Base-by-base conservation (phyloP, 2,329 filamentous ascomycete genomes). In the Aspergillus sergii region DNA sequence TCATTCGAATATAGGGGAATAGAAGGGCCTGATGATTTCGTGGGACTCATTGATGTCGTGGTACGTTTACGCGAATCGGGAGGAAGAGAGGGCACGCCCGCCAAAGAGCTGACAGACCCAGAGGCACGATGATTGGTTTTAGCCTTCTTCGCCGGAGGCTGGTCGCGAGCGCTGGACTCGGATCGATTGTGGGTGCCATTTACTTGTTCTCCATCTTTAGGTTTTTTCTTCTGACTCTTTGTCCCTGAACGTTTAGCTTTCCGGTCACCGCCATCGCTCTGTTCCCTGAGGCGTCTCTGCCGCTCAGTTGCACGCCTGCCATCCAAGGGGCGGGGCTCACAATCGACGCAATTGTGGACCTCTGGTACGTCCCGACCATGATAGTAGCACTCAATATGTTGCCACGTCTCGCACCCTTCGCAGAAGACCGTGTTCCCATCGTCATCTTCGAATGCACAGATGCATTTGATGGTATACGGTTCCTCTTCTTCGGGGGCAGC, bases 361-460 rank as follows among this genome's bases (percentile, higher is more conserved):
- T 83, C 90, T 79, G 77, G 94, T 80, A 81, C 91, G 85, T 83
- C 91, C 84, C 77, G 89, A 86, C 75, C 86, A 71, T 92, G 91
- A 77, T 98, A 98, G 81, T 96, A 98, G 81, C 95, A 99, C 76
- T 93, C 90, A 72, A 97, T 96, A 80, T 99, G 95, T 80, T 99
- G 95, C 95, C 95, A 99, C 57, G 93, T 95, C 76, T 97, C 92
- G 84, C 95, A 99, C 63, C 85, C 88, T 77, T 98, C 95, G 84
- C 95, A 99, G 79, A 94, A 93, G 66, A 99, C 96, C 64, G 95
- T 99, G 79, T 92, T 94, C 80, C 95, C 95, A 83, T 99, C 95
- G 84, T 99, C 95, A 82, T 96, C 93, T 77, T 88, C 83, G 79
- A 91, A 97, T 77, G 89, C 89, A 82, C 95, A 99, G 72, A 98